Evolutionary conservation across 1,139 yeast species (phyloP), one percentile per base, ranked within the genome.

Genomic region (Zygosaccharomyces pseudobailii): DNA sequence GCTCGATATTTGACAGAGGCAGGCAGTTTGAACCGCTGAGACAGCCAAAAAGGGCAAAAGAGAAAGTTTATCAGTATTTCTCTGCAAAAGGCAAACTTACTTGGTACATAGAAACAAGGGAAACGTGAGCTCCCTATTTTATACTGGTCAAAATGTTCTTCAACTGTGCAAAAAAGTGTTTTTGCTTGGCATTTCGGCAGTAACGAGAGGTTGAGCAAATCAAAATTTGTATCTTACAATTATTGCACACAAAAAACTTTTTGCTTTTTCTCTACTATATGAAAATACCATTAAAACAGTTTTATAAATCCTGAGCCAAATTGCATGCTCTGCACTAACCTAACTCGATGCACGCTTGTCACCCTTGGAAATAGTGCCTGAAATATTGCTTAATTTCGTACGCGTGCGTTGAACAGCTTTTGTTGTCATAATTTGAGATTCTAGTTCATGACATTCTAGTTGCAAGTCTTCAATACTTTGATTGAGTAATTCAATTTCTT

Each of bases 401-500:
- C 41, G 41, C 40, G 40, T 34, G 20, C 32, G 42, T 30, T 39
- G 42, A 33, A 21, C 46, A 10, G 31, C 30, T 28, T 17, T 33
- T 13, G 19, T 31, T 10, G 30, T 33, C 33, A 25, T 27, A 10
- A 33, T 38, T 27, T 41, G 41, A 17, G 46, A 20, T 30, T 60
- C 67, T 45, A 65, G 45, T 4, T 42, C 52, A 3, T 63, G 64
- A 35, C 75, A 67, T n/a, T 67, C 69, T 6, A 67, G 66, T 55
- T 75, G 75, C 45, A 79, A 57, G 10, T 56, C 50, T 17, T 70
- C 58, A 27, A 76, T 61, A 19, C 63, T 55, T 9, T 57, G 58
- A 51, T 78, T 78, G 45, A 71, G 56, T 5, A 55, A 59, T 50
- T 77, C 80, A 51, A 84, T 74, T 49, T 80, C 87, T 36, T 68